These are phyloP conservation scores for Cutaneotrichosporon mucoides DNA, from an alignment of 1,284 basidiomycete genomes.

Conservation along the genomic window DNA sequence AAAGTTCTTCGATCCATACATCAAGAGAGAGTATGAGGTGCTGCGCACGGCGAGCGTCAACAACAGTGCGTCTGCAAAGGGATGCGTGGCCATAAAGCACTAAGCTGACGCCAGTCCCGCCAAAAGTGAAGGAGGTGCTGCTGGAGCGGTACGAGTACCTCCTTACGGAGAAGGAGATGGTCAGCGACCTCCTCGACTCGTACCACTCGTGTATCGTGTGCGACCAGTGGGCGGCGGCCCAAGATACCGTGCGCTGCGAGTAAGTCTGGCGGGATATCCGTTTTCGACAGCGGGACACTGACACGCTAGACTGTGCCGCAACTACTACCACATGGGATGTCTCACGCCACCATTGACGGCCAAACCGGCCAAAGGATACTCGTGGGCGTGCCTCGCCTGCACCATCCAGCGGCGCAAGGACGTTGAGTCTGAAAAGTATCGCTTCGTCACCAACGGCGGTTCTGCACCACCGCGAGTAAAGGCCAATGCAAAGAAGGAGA, in stretches of 20 bases:
- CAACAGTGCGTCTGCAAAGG: conserved; percentile 64
- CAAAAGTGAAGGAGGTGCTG: conserved; percentile 69
- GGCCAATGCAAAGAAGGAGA: conserved; percentile 59
- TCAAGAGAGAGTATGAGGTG: conserved; percentile 97
- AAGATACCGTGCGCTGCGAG: conserved; percentile 89
- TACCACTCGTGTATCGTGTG: conserved; percentile 83
- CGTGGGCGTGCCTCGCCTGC: conserved; percentile 95
- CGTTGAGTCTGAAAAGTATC: conserved; percentile 66
- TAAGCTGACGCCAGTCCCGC: conserved; percentile 59
- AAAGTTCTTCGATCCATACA: conserved; percentile 91
- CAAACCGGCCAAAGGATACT: conserved; percentile 94
- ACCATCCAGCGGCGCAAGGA: conserved; percentile 81
- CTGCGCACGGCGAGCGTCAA: conserved; percentile 78
- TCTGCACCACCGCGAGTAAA: conserved; percentile 53
- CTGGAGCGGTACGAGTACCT: conserved; percentile 87
- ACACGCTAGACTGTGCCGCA: conserved; percentile 66
- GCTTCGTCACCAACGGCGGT: conserved; percentile 54
- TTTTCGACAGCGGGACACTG: too few species aligned
- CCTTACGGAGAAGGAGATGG: conserved; percentile 86
- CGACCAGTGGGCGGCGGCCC: conserved; percentile 68
- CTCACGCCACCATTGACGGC: conserved; percentile 88
- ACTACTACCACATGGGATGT: conserved; percentile 92
- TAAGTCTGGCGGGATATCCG: conserved; percentile 23
- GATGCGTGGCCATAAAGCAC: too few species aligned
- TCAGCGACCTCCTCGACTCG: conserved; percentile 81